phyloP scores from a whole-genome alignment of 2,329 filamentous ascomycete species.

The Fusarium newnesense region DNA sequence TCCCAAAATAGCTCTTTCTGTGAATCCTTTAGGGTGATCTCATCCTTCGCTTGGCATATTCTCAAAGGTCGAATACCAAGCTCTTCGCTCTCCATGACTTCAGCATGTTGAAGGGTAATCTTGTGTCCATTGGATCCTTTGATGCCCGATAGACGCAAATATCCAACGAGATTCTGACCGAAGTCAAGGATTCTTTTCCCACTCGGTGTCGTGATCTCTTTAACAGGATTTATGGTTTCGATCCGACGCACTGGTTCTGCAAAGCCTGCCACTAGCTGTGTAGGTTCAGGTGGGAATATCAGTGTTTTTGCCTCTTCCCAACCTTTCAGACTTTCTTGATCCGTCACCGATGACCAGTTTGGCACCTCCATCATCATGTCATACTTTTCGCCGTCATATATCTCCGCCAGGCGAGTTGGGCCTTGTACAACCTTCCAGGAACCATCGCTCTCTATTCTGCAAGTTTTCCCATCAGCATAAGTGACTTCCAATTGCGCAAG shows the following conservation, averaged over 20 bases:
- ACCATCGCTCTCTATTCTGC: slow-evolving; percentile 45
- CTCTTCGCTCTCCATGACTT: slow-evolving; percentile 63
- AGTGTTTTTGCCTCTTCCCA: background rate
- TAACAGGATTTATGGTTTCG: slow-evolving; percentile 10
- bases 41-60: slow-evolving; percentile 25
- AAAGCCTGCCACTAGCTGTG: slow-evolving; percentile 57
- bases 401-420: slow-evolving; percentile 50
- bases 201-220: slow-evolving; percentile 44
- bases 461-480: background rate
- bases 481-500: slow-evolving; percentile 13
- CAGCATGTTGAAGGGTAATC: slow-evolving; percentile 62
- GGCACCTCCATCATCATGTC: slow-evolving; percentile 46
- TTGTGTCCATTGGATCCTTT: slow-evolving; percentile 50
- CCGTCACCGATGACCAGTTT: slow-evolving; percentile 5
- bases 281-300: slow-evolving; percentile 46
- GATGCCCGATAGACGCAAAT: slow-evolving; percentile 53
- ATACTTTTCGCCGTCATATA: slow-evolving; percentile 64
- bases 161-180: slow-evolving; percentile 68
- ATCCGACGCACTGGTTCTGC: slow-evolving; percentile 18
- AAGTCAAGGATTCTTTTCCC: slow-evolving; percentile 65
- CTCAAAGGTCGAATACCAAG: slow-evolving; percentile 46
- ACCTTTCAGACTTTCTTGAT: background rate
- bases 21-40: slow-evolving; percentile 11
- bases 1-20: slow-evolving; percentile 47
- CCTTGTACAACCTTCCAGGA: slow-evolving; percentile 51